Evolutionary conservation across 768 basidiomycete species (phyloP), one percentile per base, ranked within the genome.

Genomic region (Austroboletus eburneus): DNA sequence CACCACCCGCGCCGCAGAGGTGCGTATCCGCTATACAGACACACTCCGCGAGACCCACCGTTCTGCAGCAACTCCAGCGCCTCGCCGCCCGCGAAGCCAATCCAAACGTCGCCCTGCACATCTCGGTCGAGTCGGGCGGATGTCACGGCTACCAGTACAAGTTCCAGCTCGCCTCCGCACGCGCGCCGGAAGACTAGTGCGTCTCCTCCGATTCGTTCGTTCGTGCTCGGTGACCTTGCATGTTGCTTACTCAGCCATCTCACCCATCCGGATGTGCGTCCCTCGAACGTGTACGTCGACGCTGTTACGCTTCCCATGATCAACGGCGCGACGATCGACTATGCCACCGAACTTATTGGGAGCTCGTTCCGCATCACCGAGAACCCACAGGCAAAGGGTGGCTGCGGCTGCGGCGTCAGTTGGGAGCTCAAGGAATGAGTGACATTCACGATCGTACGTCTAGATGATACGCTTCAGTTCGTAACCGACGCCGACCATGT

Each of bases 131-230:
- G 58, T 90, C 87, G 10, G 95, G 95, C 10, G 95, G 95, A 17
- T 98, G 95, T 60, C 94, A 98, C 63, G 95, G 95, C 30, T 97
- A 97, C 65, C 92, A 96, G 59, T 96, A 97, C 67, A 94, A 89
- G 56, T 80, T 98, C 77, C 82, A 86, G 45, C 75, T 97, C 4
- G 85, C 87, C 3, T 74, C 73, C 30, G 66, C 69, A 36, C 72
- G 74, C 14, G 70, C 75, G 23, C 73, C 74, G 5, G 91, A 93
- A 52, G 93, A 96, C 67, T 96, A 93, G 93, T 94, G 62, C 62
- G 90, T 72, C 13, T 1, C 6, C 1, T 14, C 21, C 2, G 29
- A 2, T 25, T 10, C 1, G 5, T 20, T 3, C 9, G 3, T 37
- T 42, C 29, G 4, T 18, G 17, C 39, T 50, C 22, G 48, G 32